Base-by-base conservation (phyloP, 495 filamentous ascomycete species). In the Aspergillus avenaceus region DNA sequence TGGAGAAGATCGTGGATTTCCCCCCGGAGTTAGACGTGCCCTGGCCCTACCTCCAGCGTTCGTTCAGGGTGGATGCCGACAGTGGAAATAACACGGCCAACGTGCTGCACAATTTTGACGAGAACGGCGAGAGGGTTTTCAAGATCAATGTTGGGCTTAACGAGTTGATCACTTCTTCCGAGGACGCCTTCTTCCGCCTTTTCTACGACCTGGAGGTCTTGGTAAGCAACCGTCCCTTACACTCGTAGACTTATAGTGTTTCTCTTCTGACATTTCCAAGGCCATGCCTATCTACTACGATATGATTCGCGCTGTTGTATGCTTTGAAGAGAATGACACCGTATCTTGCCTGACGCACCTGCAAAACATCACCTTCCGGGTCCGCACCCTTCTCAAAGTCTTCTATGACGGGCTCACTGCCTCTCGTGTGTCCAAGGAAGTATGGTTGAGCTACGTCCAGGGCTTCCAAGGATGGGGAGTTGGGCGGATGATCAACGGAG, bases 391-490 rank as follows among this genome's bases (percentile, higher is more conserved):
- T 5, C 25, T 70, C 9, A 48, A 49, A 11, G 50, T 56, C 28
- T 72, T 69, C 56, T 69, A 67, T 43, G 55, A 63, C 7, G 27
- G 45, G 3, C 24, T 61, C 18, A 34, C 42, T 7, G 50, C 56
- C 41, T 29, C 49, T 1, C 44, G 54, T 12, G 60, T 76, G 8
- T 60, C 67, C 1, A 52, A 47, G 0, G 46, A 52, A 1, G 59
- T 64, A 4, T 76, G 71, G 66, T 24, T 72, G 55, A 48, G 41
- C 27, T 62, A 70, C 36, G 63, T 75, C 0, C 73, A 75, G 53
- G 69, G 73, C 5, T 72, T 75, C 31, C 66, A 64, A 19, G 72
- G 60, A 13, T 76, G 71, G 73, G 72, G 59, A 1, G 52, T 58
- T 13, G 72, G 67, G 2, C 47, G 61, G 24, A 55, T 63, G 16